These are phyloP conservation scores for Scheffersomyces insectosa DNA, from an alignment of 1,139 yeast genomes.

Conservation along the genomic window DNA sequence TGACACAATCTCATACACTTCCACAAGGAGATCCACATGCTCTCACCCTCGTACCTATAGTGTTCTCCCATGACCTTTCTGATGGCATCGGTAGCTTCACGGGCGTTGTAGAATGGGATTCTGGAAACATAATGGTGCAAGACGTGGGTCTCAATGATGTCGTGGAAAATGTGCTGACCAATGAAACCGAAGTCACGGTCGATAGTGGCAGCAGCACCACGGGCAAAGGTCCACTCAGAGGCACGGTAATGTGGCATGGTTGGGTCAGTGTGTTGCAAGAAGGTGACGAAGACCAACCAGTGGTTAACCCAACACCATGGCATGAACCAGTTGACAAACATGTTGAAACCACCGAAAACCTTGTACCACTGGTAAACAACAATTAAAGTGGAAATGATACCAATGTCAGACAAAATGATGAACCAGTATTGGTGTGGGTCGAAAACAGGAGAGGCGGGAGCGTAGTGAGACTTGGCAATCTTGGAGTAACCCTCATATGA, in stretches of 20 bases:
- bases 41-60: conserved; percentile 53
- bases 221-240: conserved; percentile 60
- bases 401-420: conserved; percentile 54
- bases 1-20: conserved; percentile 57
- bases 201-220: conserved; percentile 69
- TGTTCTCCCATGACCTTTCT: conserved; percentile 62
- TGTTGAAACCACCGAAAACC: conserved; percentile 47
- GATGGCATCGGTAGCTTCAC: conserved; percentile 60
- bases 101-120: conserved; percentile 63
- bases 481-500: conserved; percentile 34
- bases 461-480: conserved; percentile 46
- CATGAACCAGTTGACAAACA: conserved; percentile 52
- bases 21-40: conserved; percentile 61
- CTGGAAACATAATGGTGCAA: conserved; percentile 63
- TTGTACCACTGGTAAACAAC: conserved; percentile 51
- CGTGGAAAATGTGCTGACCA: conserved; percentile 61
- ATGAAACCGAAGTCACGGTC: conserved; percentile 63
- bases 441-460: conserved; percentile 54
- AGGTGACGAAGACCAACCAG: conserved; percentile 65
- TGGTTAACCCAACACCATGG: conserved; percentile 63
- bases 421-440: conserved; percentile 58
- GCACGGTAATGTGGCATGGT: conserved; percentile 59
- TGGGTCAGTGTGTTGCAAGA: conserved; percentile 60
- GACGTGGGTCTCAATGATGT: conserved; percentile 65
- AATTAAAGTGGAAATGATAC: conserved; percentile 41